Base-by-base conservation (phyloP, 2,329 filamentous ascomycete genomes). In the Aspergillus sp. region DNA sequence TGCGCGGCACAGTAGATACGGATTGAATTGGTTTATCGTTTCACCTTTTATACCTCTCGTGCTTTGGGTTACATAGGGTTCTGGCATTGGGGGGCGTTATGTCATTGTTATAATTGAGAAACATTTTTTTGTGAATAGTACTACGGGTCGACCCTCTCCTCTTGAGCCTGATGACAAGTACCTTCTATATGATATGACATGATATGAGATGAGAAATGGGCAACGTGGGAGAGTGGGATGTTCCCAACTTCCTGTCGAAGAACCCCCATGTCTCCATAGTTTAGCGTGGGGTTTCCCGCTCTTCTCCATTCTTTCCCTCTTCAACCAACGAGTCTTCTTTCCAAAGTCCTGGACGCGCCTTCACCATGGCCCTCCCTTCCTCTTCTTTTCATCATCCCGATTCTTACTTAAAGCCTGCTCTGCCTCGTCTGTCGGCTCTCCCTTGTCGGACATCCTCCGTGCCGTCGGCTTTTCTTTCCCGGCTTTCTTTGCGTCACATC, bases 1-100 rank as follows among this genome's bases (percentile, higher is more conserved):
- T 83, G 81, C 69, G 73, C 80, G 57, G 75, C 81, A 59, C 80
- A 82, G 70, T 83, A 76, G 72, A 62, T 57, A 45, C 61, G 50
- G 58, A 62, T 42, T 52, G 50, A 51, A 45, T 54, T 12, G 11
- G 49, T 52, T 52, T 24, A n/a, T 29, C 26, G 45, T 57, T 60
- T 42, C 31, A 55, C 42, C 54, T 12, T 42, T 42, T 42, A 42
- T 42, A 42, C 36, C 36, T n/a, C 36, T 39, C 36, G 14, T 16
- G 36, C 12, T 14, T 14, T 39, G 6, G 36, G 14, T 39, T 39
- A 6, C 36, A 14, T 11, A 20, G 9, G 5, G 11, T 12, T 22
- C 45, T 47, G 36, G 45, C 45, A 47, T 47, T 47, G 18, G 45
- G 45, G 45, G 9, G 45, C 12, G 9, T 47, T 24, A 14, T 22